A percentile compares a stretch with the other conserved stretches of the same genome.
These are phyloP conservation scores for Saksenaea vasiformis DNA, from an alignment of 371 early-diverging fungal species.

Conservation along the genomic window DNA sequence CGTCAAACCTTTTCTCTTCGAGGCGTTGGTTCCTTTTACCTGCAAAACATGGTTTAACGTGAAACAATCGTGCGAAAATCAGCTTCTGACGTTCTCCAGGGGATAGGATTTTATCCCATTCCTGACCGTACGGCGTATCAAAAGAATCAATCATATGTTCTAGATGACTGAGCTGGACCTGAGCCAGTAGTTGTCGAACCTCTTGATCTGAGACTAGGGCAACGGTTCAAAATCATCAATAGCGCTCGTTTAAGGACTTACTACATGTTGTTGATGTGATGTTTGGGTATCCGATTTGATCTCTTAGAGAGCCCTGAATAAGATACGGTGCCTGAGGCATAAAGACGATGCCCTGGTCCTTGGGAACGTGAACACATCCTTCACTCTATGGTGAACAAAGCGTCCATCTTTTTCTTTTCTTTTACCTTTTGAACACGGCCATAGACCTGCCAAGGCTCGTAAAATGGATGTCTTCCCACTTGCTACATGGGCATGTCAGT, in stretches of 20 bases:
- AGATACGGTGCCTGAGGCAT: conserved; percentile 74
- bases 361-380: conserved; percentile 29
- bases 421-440: conserved; percentile 61
- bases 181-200: conserved; percentile 38
- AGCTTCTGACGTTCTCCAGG: conserved; percentile 81
- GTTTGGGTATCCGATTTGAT: conserved; percentile 66
- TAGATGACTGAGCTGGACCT: conserved; percentile 58
- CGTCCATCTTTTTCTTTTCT: too few relatives aligned
- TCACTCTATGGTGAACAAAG: not conserved
- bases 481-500: conserved; percentile 23
- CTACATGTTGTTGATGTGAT: conserved; percentile 27
- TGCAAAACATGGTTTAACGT: conserved; percentile 68
- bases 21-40: conserved; percentile 34
- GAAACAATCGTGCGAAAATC: conserved; percentile 71
- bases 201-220: conserved; percentile 54
- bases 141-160: conserved; percentile 45
- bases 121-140: conserved; percentile 53
- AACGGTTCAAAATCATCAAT: not conserved
- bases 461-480: conserved; percentile 71
- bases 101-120: conserved; percentile 71
- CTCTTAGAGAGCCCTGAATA: conserved; percentile 67
- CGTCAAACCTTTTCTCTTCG: not conserved
- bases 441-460: conserved; percentile 73
- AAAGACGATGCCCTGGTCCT: conserved; percentile 55
- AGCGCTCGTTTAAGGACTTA: conserved; percentile 10